Conservation (phyloP, 441 rosid genomes). For the Manihot esculenta region DNA sequence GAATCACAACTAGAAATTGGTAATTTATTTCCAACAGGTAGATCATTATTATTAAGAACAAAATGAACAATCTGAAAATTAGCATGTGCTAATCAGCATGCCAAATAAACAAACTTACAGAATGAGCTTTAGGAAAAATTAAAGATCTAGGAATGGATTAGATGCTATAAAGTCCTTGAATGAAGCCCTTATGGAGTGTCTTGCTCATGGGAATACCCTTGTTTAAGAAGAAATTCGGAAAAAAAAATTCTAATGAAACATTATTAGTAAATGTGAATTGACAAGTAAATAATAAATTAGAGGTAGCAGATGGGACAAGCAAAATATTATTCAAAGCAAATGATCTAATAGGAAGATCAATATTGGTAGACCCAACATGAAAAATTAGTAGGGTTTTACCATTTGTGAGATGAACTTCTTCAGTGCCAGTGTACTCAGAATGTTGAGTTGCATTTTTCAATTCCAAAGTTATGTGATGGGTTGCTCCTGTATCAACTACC, state of each 20-base stretch:
- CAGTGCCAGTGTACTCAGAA: background rate
- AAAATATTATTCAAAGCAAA: background rate
- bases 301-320: background rate
- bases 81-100: background rate
- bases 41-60: background rate
- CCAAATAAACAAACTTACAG: background rate
- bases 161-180: background rate
- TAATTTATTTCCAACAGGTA: background rate
- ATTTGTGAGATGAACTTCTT: background rate
- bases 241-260: background rate
- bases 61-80: background rate
- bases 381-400: background rate
- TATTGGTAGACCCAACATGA: background rate
- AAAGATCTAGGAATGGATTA: accelerated
- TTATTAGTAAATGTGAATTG: background rate
- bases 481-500: background rate
- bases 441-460: background rate
- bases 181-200: background rate
- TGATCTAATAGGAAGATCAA: background rate
- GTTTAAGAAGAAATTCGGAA: background rate
- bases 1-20: background rate
- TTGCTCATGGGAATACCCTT: background rate
- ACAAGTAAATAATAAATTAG: background rate
- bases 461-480: background rate
- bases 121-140: background rate